These are phyloP conservation scores for Oxytropis ochrocephala DNA, from an alignment of 306 rosid genomes.

Conservation along the genomic window DNA sequence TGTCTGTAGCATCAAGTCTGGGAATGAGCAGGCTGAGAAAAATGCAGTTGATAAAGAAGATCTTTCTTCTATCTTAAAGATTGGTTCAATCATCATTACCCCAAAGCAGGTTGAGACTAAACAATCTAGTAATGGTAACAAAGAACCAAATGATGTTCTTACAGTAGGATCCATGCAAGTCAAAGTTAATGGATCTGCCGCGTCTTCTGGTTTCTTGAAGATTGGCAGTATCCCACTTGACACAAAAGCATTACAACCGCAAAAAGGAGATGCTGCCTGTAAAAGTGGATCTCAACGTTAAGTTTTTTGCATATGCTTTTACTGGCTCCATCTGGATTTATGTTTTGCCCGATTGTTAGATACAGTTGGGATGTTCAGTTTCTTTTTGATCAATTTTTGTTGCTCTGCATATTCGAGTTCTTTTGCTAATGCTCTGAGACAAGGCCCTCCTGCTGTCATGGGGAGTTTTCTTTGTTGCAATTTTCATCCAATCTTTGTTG, in stretches of 20 bases:
- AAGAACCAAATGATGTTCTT: slow-evolving; percentile 37
- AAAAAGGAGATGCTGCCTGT: slow-evolving; percentile 26
- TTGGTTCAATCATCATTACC: slow-evolving; percentile 57
- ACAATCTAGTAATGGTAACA: slow-evolving; percentile 20
- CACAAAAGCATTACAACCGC: slow-evolving; percentile 37
- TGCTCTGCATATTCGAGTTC: neutral
- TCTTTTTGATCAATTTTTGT: neutral
- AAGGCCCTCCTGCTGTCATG: neutral
- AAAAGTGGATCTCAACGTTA: slow-evolving; percentile 27
- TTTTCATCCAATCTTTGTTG: slow-evolving; percentile 7
- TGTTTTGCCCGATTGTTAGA: neutral
- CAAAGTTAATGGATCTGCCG: slow-evolving; percentile 42
- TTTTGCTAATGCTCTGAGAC: slow-evolving; percentile 25
- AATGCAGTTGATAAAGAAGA: slow-evolving; percentile 25
- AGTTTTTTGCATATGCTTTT: neutral
- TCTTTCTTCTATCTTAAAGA: slow-evolving; percentile 42
- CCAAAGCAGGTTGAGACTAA: slow-evolving; percentile 36
- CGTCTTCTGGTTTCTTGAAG: slow-evolving; percentile 42
- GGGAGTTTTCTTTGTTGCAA: neutral
- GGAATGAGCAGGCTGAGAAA: slow-evolving; percentile 28
- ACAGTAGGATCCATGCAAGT: slow-evolving; percentile 70
- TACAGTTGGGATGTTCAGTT: slow-evolving; percentile 17
- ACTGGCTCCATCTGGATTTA: neutral
- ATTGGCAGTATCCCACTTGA: slow-evolving; percentile 74
- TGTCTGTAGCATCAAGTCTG: neutral